phyloP scores from a whole-genome alignment of 2,329 filamentous ascomycete genomes.

The Ophiostoma ulmi region DNA sequence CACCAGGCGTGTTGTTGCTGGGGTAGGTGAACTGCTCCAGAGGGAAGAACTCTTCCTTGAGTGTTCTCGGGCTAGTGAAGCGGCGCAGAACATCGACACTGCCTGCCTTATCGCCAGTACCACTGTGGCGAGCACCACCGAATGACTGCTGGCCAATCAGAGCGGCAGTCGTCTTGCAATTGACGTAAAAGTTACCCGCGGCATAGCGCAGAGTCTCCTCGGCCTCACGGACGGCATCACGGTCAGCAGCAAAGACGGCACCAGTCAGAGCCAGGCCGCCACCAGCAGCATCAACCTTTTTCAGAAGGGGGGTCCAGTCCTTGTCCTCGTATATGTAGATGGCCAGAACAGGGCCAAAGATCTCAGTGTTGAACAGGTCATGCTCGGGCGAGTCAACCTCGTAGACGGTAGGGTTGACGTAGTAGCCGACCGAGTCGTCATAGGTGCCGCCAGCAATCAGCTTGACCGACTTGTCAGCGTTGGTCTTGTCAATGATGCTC shows the following conservation, averaged over 20 bases:
- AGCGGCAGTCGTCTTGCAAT: constrained; percentile 54
- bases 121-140: constrained; percentile 48
- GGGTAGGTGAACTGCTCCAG: constrained; percentile 62
- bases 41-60: constrained; percentile 66
- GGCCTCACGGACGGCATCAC: constrained; percentile 44
- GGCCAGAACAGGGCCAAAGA: constrained; percentile 46
- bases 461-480: constrained; percentile 40
- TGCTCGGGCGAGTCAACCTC: constrained; percentile 39
- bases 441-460: constrained; percentile 44
- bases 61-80: constrained; percentile 47
- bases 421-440: constrained; percentile 41
- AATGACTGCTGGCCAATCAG: constrained; percentile 54
- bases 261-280: constrained; percentile 57
- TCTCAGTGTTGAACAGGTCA: constrained; percentile 42
- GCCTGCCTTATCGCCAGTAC: constrained; percentile 54
- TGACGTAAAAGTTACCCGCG: constrained; percentile 55
- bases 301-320: constrained; percentile 63
- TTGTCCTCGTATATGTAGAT: constrained; percentile 45
- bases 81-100: constrained; percentile 46
- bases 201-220: constrained; percentile 49
- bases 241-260: constrained; percentile 46
- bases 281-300: constrained; percentile 65
- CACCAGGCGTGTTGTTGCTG: constrained; percentile 49
- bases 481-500: constrained; percentile 42
- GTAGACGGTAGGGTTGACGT: constrained; percentile 45